Evolutionary conservation across 208 protist species (phyloP).

Genomic region (Wallacemonas collosoma): DNA sequence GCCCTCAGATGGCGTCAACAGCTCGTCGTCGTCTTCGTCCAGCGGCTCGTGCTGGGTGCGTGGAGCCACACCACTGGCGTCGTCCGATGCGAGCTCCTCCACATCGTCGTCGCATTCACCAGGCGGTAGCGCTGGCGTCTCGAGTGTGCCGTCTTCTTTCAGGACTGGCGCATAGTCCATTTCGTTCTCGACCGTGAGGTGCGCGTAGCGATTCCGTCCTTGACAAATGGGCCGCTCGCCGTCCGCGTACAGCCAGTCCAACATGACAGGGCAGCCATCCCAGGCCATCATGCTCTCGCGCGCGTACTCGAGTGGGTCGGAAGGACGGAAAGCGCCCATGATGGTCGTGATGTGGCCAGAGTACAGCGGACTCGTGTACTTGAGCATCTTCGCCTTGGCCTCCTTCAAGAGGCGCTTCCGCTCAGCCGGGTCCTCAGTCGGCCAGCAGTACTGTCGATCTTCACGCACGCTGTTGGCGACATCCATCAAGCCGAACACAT

Average conservation of each 20-base stretch:
- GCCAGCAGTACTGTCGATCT: slow-evolving; percentile 39
- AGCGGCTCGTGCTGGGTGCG: slow-evolving; percentile 16
- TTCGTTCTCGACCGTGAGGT: slow-evolving; percentile 17
- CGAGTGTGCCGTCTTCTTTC: slow-evolving; percentile 6
- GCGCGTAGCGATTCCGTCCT: slow-evolving; percentile 11
- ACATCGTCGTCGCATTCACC: slow-evolving; percentile 7
- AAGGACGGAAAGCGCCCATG: slow-evolving; percentile 36
- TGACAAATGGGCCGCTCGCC: slow-evolving; percentile 24
- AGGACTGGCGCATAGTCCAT: not conserved
- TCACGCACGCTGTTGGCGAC: slow-evolving; percentile 18
- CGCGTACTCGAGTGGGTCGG: slow-evolving; percentile 22
- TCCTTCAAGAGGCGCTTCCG: slow-evolving; percentile 21
- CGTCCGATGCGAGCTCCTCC: not conserved
- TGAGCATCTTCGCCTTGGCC: slow-evolving; percentile 23
- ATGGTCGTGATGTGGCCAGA: slow-evolving; percentile 55
- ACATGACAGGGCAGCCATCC: slow-evolving; percentile 40
- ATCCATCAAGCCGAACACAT: slow-evolving; percentile 49
- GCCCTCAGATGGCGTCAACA: slow-evolving; percentile 6
- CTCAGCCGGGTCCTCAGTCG: slow-evolving; percentile 2
- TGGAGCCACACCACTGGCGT: not conserved
- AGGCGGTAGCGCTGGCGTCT: slow-evolving; percentile 1
- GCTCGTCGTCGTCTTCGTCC: slow-evolving; percentile 11
- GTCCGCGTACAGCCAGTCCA: slow-evolving; percentile 39
- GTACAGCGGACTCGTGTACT: slow-evolving; percentile 53
- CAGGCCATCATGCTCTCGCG: slow-evolving; percentile 43